Evolutionary conservation across 2,329 filamentous ascomycete species (phyloP), one percentile per base, ranked within the genome.

Genomic region (Magnaporthales sp.): DNA sequence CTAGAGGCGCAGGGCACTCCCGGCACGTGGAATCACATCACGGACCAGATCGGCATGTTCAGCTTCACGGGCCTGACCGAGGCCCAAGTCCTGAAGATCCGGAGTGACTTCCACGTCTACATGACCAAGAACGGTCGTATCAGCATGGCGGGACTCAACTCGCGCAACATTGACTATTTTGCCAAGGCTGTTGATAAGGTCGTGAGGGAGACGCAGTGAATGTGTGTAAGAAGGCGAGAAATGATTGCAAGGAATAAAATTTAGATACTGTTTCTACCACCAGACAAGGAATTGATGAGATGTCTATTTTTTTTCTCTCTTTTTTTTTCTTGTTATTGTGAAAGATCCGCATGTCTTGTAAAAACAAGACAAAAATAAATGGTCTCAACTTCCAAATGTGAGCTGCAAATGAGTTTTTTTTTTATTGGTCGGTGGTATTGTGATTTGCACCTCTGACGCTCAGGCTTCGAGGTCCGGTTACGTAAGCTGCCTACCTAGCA

Each of bases 41-140:
- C 93, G 19, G 91, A 96, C 74, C 95, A 99, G 84, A 99, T 99
- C 75, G 95, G 95, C 81, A 99, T 99, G 95, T 99, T 99, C 81
- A 94, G 90, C 77, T 99, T 96, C 78, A 96, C 92, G 0, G 92
- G 92, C 13, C 79, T 96, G 76, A 85, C 77, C 13, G 90, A 93
- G 80, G 76, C 85, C 69, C 91, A 95, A 76, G 91, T 94, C 8
- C 72, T 85, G 71, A 88, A 86, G 79, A 80, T 95, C 69, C 84
- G 89, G 65, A 82, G 87, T 68, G 86, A 91, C 64, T 86, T 83
- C 68, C 91, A 95, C 77, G 84, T 95, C 66, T 95, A 95, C 80
- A 93, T 94, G 86, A 98, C 94, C 71, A 97, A 97, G 86, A 99
- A 99, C 75, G 95, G 95, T 26, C 90, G 95, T 63, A 97, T 98